Conservation (phyloP, 2,329 filamentous ascomycete genomes). For the Ophiostoma piceae region DNA sequence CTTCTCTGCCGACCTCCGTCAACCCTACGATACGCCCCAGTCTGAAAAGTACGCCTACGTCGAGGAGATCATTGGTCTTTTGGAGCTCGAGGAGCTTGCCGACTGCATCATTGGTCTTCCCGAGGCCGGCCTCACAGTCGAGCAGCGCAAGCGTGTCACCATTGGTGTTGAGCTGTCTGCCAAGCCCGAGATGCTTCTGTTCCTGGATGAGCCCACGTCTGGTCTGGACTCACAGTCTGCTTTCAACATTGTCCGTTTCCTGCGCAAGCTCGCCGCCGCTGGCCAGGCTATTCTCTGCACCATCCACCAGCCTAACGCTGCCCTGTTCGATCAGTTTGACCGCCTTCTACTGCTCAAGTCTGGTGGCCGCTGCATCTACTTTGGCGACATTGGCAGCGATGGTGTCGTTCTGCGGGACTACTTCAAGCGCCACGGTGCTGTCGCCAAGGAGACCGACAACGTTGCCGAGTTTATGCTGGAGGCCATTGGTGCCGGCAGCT, state of each 20-base stretch:
- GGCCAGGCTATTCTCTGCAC: constrained; percentile 88
- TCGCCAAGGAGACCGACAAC: constrained; percentile 51
- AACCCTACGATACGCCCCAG: constrained; percentile 49
- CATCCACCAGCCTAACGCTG: constrained; percentile 83
- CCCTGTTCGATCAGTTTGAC: constrained; percentile 84
- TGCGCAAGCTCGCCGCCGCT: constrained; percentile 69
- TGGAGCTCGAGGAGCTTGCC: constrained; percentile 55
- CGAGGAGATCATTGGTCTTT: constrained; percentile 51
- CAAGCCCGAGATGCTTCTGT: constrained; percentile 69
- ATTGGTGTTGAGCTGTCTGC: constrained; percentile 87
- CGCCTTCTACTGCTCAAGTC: constrained; percentile 71
- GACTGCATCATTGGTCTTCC: constrained; percentile 54
- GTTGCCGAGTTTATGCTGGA: constrained; percentile 80
- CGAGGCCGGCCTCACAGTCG: constrained; percentile 65
- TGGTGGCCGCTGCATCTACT: constrained; percentile 78
- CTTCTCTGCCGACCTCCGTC: constrained; percentile 58
- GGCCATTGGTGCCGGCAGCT: constrained; percentile 69
- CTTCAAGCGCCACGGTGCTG: constrained; percentile 55
- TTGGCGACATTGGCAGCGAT: constrained; percentile 75
- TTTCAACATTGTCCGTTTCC: constrained; percentile 71
- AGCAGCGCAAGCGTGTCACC: constrained; percentile 70
- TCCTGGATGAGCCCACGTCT: constrained; percentile 73
- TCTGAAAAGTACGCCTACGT: constrained; percentile 56
- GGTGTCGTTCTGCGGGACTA: constrained; percentile 64
- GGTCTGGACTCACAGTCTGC: constrained; percentile 68